These are phyloP conservation scores for Hymenoscyphus occultus DNA, from an alignment of 2,329 filamentous ascomycete species.

Conservation along the genomic window DNA sequence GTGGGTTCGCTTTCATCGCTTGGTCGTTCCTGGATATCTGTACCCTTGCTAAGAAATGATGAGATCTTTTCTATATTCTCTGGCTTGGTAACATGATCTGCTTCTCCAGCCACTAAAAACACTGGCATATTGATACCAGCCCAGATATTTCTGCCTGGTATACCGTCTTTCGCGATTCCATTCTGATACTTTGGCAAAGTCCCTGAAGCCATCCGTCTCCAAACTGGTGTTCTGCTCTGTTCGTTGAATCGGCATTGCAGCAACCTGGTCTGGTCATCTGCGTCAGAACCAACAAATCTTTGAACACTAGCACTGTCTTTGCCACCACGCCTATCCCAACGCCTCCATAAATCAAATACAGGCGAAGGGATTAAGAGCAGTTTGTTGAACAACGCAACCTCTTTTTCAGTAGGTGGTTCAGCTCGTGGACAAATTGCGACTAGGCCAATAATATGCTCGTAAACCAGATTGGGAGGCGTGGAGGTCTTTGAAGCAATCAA, in stretches of 20 bases:
- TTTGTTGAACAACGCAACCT: slow-evolving; percentile 50
- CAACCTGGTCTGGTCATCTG: slow-evolving; percentile 62
- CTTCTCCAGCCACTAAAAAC: slow-evolving; percentile 73
- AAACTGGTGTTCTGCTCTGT: slow-evolving; percentile 79
- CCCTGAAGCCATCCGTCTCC: slow-evolving; percentile 76
- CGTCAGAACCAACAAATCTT: slow-evolving; percentile 69
- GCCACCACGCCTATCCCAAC: slow-evolving; percentile 77
- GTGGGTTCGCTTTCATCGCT: slow-evolving; percentile 39
- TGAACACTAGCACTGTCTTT: slow-evolving; percentile 72
- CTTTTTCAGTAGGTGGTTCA: slow-evolving; percentile 54
- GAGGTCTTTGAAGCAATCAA: slow-evolving; percentile 58
- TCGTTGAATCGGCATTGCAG: slow-evolving; percentile 74
- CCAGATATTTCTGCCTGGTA: slow-evolving; percentile 73
- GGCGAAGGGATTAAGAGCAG: slow-evolving; percentile 67
- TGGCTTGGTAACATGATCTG: slow-evolving; percentile 73
- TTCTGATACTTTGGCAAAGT: slow-evolving; percentile 58
- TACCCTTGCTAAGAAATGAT: slow-evolving; percentile 37
- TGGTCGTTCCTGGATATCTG: slow-evolving; percentile 27
- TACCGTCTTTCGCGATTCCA: slow-evolving; percentile 55
- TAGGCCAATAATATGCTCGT: slow-evolving; percentile 67
- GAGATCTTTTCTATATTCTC: slow-evolving; percentile 67
- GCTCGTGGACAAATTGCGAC: slow-evolving; percentile 79
- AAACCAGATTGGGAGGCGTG: slow-evolving; percentile 50
- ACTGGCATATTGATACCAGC: slow-evolving; percentile 68
- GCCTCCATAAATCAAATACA: slow-evolving; percentile 73